Conservation (phyloP, 441 rosid genomes). For the Flueggea neowawraea region DNA sequence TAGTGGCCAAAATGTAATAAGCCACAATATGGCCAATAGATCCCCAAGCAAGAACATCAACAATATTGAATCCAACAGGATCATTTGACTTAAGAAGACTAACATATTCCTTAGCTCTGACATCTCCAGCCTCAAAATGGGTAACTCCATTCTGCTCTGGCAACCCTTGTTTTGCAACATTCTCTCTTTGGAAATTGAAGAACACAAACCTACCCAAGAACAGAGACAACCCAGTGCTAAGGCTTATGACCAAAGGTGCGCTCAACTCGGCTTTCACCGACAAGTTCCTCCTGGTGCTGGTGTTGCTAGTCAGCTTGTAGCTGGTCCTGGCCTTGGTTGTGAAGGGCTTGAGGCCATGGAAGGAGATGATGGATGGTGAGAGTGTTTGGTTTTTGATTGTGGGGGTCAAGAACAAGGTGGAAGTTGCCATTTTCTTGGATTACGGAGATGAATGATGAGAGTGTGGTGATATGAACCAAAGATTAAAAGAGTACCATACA, state of each 20-base stretch:
- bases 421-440: constrained; percentile 41
- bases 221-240: constrained; percentile 93
- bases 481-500: not conserved
- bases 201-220: constrained; percentile 94
- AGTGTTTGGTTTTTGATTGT: constrained; percentile 32
- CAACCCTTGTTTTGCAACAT: constrained; percentile 79
- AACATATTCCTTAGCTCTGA: constrained; percentile 87
- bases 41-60: constrained; percentile 98
- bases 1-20: constrained; percentile 92
- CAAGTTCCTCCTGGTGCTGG: constrained; percentile 16
- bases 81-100: constrained; percentile 92
- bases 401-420: constrained; percentile 39
- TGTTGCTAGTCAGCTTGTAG: not conserved
- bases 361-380: constrained; percentile 45
- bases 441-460: constrained; percentile 11
- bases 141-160: constrained; percentile 94
- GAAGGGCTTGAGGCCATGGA: constrained; percentile 67
- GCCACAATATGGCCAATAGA: constrained; percentile 97
- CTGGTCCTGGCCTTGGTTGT: constrained; percentile 16
- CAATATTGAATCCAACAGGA: constrained; percentile 92
- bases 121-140: constrained; percentile 95
- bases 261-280: constrained; percentile 64
- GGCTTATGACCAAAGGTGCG: constrained; percentile 74
- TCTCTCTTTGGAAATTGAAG: constrained; percentile 99
- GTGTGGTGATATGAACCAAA: not conserved